Evolutionary conservation across 75 land plant species (phyloP), one percentile per base, ranked within the genome.

Genomic region (Picea glauca): DNA sequence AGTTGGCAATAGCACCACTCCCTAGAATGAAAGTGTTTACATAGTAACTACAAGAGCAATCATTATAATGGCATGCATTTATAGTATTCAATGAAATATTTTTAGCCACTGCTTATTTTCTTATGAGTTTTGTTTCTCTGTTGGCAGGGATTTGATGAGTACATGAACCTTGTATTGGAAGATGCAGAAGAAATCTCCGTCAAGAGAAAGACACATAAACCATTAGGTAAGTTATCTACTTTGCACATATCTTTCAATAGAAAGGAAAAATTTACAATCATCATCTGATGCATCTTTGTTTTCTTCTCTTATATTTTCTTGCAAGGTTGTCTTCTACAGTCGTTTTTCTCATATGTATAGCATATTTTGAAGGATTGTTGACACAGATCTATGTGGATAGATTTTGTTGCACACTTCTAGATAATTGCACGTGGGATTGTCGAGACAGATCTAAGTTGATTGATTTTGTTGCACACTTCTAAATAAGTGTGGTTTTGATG

Each of bases 81-180:
- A 14, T 2, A 5, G 17, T 67, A 9, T 50, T 70, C 50, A 70
- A 40, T 9, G 3, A 9, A n/a, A 43, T 21, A 70, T 21, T 43
- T 43, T 40, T 70, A 20, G 54, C 33, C 20, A 38, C 40, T 58
- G 73, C 68, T 23, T 20, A 40, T 40, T 40, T 40, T 40, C 43
- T 40, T 56, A 15, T 75, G 72, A 17, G 43, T 33, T 67, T 67
- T 4, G 18, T 68, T 68, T 20, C 11, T 13, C 3, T 75, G 17
- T 64, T 81, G 75, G 26, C 72, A 91, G 92, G 96, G 98, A 3
- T 96, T 96, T 87, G 98, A 96, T 78, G 98, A 94, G 83, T 96
- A 96, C 84, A 96, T 94, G 98, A 96, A 96, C 80, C 85, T 96
- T 83, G 98, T 95, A 1, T 81, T 95, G 57, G 98, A 95, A 23